Conservation (phyloP, 441 rosid species). For the Jatropha multifida region DNA sequence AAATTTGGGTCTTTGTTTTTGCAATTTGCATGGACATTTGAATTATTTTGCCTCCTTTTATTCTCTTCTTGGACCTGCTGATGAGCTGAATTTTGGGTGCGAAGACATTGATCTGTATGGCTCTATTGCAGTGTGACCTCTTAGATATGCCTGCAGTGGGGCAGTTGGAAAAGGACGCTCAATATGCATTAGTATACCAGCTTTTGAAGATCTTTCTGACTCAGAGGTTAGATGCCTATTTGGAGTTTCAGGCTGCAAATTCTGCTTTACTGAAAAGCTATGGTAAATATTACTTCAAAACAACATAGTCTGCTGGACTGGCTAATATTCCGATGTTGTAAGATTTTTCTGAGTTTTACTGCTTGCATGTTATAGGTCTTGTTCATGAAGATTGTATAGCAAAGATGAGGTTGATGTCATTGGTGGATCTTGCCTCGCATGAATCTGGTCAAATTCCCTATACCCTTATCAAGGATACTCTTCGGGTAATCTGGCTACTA, state of each 20-base stretch:
- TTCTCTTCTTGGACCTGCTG: not conserved
- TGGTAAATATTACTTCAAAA: conserved; percentile 41
- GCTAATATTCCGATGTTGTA: not conserved
- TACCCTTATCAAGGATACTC: conserved; percentile 64
- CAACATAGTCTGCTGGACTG: not conserved
- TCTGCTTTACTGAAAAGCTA: conserved; percentile 62
- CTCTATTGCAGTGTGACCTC: conserved; percentile 78
- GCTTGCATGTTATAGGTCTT: conserved; percentile 58
- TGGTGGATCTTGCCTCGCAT: conserved; percentile 77
- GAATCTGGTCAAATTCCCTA: conserved; percentile 82
- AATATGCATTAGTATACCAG: conserved; percentile 70
- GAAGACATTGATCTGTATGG: conserved; percentile 18
- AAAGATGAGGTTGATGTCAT: conserved; percentile 90
- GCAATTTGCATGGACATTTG: not conserved
- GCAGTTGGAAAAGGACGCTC: conserved; percentile 83
- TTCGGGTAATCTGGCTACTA: conserved; percentile 47
- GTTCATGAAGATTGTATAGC: conserved; percentile 88
- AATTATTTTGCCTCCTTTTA: conserved; percentile 3
- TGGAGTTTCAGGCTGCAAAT: conserved; percentile 76
- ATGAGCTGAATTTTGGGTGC: not conserved
- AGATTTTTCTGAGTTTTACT: conserved; percentile 4
- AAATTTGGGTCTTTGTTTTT: not conserved
- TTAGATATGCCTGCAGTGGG: conserved; percentile 83
- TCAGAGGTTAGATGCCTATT: conserved; percentile 72
- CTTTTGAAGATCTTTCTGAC: conserved; percentile 86